These are phyloP conservation scores for Trichoderma virens DNA, from an alignment of 495 filamentous ascomycete genomes.

Conservation along the genomic window DNA sequence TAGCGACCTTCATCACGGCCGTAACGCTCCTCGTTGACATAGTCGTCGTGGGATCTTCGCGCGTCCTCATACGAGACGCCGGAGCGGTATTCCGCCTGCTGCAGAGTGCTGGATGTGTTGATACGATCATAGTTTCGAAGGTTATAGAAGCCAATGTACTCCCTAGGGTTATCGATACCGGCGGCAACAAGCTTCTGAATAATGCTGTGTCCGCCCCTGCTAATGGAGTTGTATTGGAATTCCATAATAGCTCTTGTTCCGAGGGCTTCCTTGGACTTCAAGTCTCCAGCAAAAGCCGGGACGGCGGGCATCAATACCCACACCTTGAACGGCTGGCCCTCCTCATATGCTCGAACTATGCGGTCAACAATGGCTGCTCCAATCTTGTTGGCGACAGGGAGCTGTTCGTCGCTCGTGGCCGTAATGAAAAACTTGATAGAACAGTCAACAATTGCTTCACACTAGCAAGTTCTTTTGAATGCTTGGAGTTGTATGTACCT, in stretches of 20 bases:
- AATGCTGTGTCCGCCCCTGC: slow-evolving; percentile 77
- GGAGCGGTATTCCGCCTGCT: slow-evolving; percentile 53
- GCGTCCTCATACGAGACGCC: slow-evolving; percentile 72
- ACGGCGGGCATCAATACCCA: slow-evolving; percentile 82
- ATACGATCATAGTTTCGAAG: slow-evolving; percentile 88
- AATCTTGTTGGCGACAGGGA: slow-evolving; percentile 78
- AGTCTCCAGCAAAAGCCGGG: slow-evolving; percentile 84
- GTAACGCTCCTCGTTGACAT: slow-evolving; percentile 20
- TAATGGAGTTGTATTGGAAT: slow-evolving; percentile 78
- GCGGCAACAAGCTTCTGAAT: slow-evolving; percentile 66
- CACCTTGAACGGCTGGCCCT: slow-evolving; percentile 70
- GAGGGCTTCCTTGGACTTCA: slow-evolving; percentile 68
- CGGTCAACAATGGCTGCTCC: slow-evolving; percentile 84
- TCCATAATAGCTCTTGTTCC: slow-evolving; percentile 95
- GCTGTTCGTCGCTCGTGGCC: slow-evolving; percentile 66
- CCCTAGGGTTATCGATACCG: slow-evolving; percentile 58
- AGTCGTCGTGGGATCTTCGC: slow-evolving; percentile 56
- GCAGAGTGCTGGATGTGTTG: slow-evolving; percentile 60
- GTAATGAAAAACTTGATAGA: slow-evolving; percentile 77
- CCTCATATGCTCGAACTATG: slow-evolving; percentile 67
- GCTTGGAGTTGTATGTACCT: slow-evolving; percentile 32
- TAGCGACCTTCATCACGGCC: slow-evolving; percentile 20
- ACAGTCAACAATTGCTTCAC: not conserved
- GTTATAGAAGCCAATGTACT: slow-evolving; percentile 95
- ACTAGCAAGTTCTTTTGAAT: no score